Evolutionary conservation across 495 filamentous ascomycete genomes (phyloP), one percentile per base, ranked within the genome.

Genomic region (Beverwykella pulmonaria): DNA sequence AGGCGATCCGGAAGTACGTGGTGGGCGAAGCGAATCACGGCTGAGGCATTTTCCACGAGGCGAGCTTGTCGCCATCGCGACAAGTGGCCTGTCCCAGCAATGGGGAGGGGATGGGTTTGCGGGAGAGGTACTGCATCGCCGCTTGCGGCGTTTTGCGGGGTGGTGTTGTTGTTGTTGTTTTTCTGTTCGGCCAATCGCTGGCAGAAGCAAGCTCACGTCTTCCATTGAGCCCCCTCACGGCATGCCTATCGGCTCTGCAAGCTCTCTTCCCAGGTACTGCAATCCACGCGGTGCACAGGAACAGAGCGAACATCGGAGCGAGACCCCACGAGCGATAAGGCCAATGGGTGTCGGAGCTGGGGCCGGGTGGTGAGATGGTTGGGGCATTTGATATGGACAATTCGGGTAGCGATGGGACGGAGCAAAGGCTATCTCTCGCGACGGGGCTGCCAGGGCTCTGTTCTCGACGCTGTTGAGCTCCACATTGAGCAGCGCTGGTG

Each of bases 1-100:
- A 77, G 75, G 69, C 75, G 25, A 71, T 77, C 49, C 61, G 73
- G 56, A 76, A 73, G 55, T 77, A 77, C 54, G 60, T 75, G 19
- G 59, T 75, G 39, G 39, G 39, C 29, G 68, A 62, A 53, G 64
- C 76, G 67, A 73, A 72, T 68, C 65, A 63, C 44, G 73, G 61
- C 54, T 76, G 73, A 76, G 67, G 65, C 50, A 61, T 65, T 61
- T 65, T 68, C 7, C 65, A 60, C 60, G 59, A 23, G 61, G 67
- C 61, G 55, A 54, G 23, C 17, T 23, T 7, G 17, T 23, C 44
- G 44, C 44, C 44, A 23, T n/a, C n/a, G n/a, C n/a, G n/a, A n/a
- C n/a, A n/a, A n/a, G n/a, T 23, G 20, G 44, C 20, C 8, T 10
- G 48, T 50, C 48, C 9, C 15, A 7, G 7, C 12, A 8, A n/a